These are phyloP conservation scores for Penicillium olsonii DNA, from an alignment of 2,329 filamentous ascomycete species.

Conservation along the genomic window DNA sequence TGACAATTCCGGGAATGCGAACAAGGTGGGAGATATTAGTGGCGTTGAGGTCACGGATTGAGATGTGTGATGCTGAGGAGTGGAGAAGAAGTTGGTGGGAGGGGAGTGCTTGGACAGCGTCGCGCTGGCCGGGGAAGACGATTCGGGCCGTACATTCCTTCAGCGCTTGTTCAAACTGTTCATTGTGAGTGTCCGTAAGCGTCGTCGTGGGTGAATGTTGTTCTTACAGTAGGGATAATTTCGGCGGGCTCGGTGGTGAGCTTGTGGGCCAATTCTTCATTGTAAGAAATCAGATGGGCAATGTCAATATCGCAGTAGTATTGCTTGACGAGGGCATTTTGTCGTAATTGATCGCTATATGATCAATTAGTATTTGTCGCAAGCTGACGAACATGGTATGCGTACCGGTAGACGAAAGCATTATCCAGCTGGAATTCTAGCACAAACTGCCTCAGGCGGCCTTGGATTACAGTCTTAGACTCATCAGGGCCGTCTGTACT, in stretches of 20 bases:
- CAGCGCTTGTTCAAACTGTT: constrained; percentile 84
- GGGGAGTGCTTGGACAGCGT: constrained; percentile 66
- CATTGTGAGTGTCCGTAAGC: constrained; percentile 6
- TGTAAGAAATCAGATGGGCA: constrained; percentile 91
- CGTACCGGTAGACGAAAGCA: constrained; percentile 87
- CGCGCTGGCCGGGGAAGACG: constrained; percentile 74
- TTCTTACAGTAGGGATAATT: constrained; percentile 82
- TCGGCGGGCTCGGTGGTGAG: constrained; percentile 88
- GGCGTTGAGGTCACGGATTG: constrained; percentile 91
- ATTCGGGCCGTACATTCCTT: constrained; percentile 92
- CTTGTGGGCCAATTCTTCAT: constrained; percentile 89
- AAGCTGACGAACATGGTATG: constrained; percentile 9
- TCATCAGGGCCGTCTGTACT: constrained; percentile 67
- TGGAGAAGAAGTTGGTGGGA: constrained; percentile 94
- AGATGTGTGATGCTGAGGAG: constrained; percentile 85
- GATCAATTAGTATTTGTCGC: constrained; percentile 5
- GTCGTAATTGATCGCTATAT: constrained; percentile 83
- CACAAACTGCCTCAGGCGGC: constrained; percentile 84
- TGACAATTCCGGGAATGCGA: constrained; percentile 94
- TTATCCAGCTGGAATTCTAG: constrained; percentile 93
- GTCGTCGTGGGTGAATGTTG: neutral
- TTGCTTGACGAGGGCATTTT: constrained; percentile 91
- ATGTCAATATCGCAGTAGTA: constrained; percentile 97
- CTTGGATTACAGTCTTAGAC: constrained; percentile 70
- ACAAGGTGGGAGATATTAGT: constrained; percentile 93